Conservation (phyloP, 2,329 filamentous ascomycete genomes). For the Exophiala phaeomuriformis region DNA sequence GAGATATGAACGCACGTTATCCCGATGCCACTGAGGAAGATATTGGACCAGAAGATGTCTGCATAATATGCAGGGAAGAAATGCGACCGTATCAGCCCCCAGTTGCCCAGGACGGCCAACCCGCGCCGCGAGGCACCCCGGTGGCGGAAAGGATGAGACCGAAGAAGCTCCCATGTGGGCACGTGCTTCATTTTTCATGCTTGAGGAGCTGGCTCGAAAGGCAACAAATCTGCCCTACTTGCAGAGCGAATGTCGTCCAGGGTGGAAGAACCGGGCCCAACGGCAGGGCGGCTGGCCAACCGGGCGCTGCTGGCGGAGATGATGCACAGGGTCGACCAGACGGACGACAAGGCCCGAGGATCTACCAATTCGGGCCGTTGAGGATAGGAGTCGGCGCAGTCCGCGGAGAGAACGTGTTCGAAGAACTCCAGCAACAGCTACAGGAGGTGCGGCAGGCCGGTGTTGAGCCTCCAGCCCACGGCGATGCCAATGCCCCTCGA, state of each 20-base stretch:
- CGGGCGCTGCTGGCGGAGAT: conserved; percentile 19
- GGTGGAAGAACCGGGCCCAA: conserved; percentile 27
- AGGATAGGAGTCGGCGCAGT: conserved; percentile 62
- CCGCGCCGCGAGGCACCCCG: conserved; percentile 29
- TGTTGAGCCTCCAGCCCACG: conserved; percentile 30
- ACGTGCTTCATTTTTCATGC: conserved; percentile 90
- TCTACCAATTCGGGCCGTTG: conserved; percentile 68
- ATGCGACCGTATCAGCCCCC: conserved; percentile 72
- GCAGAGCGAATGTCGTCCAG: conserved; percentile 67
- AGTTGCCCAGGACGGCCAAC: conserved; percentile 33
- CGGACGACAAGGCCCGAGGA: conserved; percentile 45
- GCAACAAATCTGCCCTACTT: conserved; percentile 95
- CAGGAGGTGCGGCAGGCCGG: conserved; percentile 38
- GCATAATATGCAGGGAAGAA: conserved; percentile 94
- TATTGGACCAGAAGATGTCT: conserved; percentile 77
- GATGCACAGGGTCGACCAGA: conserved; percentile 24
- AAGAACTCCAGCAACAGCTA: conserved; percentile 60
- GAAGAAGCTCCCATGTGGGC: conserved; percentile 93
- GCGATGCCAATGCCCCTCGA: conserved; percentile 31
- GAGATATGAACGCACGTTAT: conserved; percentile 86
- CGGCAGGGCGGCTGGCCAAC: conserved; percentile 26
- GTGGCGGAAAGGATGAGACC: conserved; percentile 76
- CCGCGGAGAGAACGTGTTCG: conserved; percentile 51
- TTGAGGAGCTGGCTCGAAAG: conserved; percentile 95
- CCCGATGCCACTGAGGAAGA: conserved; percentile 86